Evolutionary conservation across 1,284 basidiomycete genomes (phyloP).

Genomic region (Ustilago vetiveriae): DNA sequence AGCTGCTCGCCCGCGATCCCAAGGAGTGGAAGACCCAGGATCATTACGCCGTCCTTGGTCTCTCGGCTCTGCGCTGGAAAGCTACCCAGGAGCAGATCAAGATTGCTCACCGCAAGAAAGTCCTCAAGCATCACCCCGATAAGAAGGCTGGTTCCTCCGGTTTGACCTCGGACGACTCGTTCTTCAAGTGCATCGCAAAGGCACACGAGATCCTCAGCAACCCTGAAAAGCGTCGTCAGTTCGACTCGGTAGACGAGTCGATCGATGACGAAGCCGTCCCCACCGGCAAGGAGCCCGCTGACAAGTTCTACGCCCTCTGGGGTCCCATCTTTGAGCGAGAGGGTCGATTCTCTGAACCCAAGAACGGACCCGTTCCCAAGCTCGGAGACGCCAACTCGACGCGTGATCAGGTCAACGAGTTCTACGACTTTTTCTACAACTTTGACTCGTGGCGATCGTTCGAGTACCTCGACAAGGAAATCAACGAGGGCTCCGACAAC

Average conservation of each 20-base stretch:
- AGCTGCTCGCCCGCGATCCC: slow-evolving; percentile 81
- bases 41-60: slow-evolving; percentile 93
- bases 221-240: slow-evolving; percentile 88
- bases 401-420: slow-evolving; percentile 86
- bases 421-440: slow-evolving; percentile 99
- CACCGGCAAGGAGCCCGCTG: slow-evolving; percentile 69
- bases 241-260: slow-evolving; percentile 93
- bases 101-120: slow-evolving; percentile 98
- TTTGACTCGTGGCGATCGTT: slow-evolving; percentile 99
- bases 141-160: slow-evolving; percentile 85
- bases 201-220: slow-evolving; percentile 90
- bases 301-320: slow-evolving; percentile 75
- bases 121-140: slow-evolving; percentile 98
- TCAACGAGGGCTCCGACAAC: slow-evolving; percentile 95
- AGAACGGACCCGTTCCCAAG: slow-evolving; percentile 82
- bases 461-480: slow-evolving; percentile 98
- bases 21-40: slow-evolving; percentile 99
- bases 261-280: slow-evolving; percentile 74
- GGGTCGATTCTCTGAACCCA: slow-evolving; percentile 81
- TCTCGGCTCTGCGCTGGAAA: slow-evolving; percentile 87
- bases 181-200: slow-evolving; percentile 99
- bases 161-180: slow-evolving; percentile 89
- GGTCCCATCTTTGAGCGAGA: slow-evolving; percentile 88
- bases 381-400: slow-evolving; percentile 79
- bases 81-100: slow-evolving; percentile 94